Percentiles rank a stretch among this genome's conserved stretches.
Evolutionary conservation across 139 green algal species (phyloP).

Genomic region (Parachlorella kessleri): DNA sequence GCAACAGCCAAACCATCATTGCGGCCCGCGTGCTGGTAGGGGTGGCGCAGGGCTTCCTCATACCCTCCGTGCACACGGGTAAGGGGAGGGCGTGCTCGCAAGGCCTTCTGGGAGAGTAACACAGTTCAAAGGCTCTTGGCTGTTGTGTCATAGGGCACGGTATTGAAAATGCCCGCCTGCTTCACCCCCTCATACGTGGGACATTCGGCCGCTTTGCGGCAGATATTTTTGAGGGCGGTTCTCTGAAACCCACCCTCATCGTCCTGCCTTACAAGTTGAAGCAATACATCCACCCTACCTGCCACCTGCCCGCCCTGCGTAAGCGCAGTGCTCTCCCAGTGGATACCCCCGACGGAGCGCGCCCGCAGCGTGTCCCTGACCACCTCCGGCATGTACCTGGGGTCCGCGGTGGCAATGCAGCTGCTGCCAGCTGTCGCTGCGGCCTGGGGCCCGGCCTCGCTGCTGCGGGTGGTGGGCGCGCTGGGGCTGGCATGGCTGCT

Average conservation of each 20-base stretch:
- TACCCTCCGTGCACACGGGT: constrained; percentile 93
- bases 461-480: constrained; percentile 73
- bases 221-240: too few species aligned
- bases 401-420: constrained; percentile 89
- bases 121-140: too few species aligned
- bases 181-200: too few species aligned
- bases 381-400: constrained; percentile 99
- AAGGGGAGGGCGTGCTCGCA: neutral
- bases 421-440: constrained; percentile 76
- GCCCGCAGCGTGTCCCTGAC: constrained; percentile 86
- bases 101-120: too few species aligned
- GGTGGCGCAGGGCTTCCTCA: constrained; percentile 85
- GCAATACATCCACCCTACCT: too few species aligned
- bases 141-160: too few species aligned
- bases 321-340: constrained; percentile 56
- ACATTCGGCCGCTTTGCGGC: too few species aligned
- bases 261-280: too few species aligned
- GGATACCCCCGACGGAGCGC: constrained; percentile 89
- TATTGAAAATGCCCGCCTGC: too few species aligned
- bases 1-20: constrained; percentile 31
- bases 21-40: constrained; percentile 75
- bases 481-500: constrained; percentile 81
- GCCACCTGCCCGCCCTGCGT: too few species aligned
- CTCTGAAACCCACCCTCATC: too few species aligned
- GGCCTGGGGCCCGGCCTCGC: constrained; percentile 49